Conservation (phyloP, 306 rosid genomes). For the Begonia loranthoides region DNA sequence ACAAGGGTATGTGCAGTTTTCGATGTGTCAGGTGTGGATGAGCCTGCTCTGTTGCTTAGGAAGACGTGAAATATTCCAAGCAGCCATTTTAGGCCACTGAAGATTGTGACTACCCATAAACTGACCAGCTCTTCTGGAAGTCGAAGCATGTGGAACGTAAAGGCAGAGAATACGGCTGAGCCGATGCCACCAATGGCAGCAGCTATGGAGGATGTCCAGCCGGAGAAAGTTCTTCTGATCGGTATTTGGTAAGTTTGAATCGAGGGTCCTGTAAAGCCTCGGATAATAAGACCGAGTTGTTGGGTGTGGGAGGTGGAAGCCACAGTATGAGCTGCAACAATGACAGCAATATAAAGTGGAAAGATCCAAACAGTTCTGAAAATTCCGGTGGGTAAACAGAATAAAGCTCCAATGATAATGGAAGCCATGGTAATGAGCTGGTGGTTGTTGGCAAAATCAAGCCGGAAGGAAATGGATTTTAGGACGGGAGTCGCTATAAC, state of each 20-base stretch:
- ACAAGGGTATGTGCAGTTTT: slow-evolving; percentile 33
- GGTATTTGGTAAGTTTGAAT: slow-evolving; percentile 23
- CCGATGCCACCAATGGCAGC: slow-evolving; percentile 40
- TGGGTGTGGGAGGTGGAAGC: slow-evolving; percentile 70
- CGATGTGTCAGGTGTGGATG: slow-evolving; percentile 15
- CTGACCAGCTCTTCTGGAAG: slow-evolving; percentile 31
- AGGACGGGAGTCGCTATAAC: slow-evolving; percentile 51
- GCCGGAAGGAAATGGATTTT: slow-evolving; percentile 38
- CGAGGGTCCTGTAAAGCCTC: slow-evolving; percentile 30
- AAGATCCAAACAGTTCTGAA: slow-evolving; percentile 48
- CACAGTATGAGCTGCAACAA: slow-evolving; percentile 40
- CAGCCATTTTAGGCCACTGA: slow-evolving; percentile 71
- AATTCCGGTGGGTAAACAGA: slow-evolving; percentile 65
- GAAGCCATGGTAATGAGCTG: slow-evolving; percentile 29
- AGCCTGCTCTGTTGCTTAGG: slow-evolving; percentile 19
- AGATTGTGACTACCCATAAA: slow-evolving; percentile 79
- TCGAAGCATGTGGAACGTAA: slow-evolving; percentile 63
- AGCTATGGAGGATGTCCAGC: slow-evolving; percentile 43
- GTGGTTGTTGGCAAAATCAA: slow-evolving; percentile 47
- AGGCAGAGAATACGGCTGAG: slow-evolving; percentile 45
- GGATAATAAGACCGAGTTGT: slow-evolving; percentile 62
- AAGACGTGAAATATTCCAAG: slow-evolving; percentile 43
- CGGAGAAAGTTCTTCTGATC: slow-evolving; percentile 27
- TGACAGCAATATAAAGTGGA: slow-evolving; percentile 45
- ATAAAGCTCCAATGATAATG: slow-evolving; percentile 46